Conservation (phyloP, 129 eudicot genomes). For the Lonicera japonica region DNA sequence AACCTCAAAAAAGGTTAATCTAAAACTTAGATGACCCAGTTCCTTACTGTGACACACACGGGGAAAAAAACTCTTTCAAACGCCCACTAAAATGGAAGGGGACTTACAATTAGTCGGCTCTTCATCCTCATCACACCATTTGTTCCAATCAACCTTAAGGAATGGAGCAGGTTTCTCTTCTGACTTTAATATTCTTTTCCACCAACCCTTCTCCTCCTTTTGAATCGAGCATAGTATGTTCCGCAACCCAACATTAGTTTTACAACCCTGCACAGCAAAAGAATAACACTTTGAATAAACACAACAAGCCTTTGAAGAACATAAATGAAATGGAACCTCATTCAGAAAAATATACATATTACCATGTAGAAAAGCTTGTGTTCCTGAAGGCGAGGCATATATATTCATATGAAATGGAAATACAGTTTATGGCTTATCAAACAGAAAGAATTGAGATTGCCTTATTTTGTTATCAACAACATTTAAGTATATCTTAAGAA, state of each 20-base stretch:
- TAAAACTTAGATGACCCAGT: neutral
- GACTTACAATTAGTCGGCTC: conserved; percentile 55
- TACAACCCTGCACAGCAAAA: conserved; percentile 53
- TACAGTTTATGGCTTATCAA: neutral
- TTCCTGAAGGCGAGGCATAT: neutral
- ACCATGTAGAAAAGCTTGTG: neutral
- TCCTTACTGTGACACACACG: neutral
- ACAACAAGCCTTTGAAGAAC: neutral
- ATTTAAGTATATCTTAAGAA: too few relatives aligned
- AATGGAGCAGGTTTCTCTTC: conserved; percentile 78
- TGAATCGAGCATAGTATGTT: conserved; percentile 66
- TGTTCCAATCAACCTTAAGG: conserved; percentile 93
- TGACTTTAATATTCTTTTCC: conserved; percentile 72
- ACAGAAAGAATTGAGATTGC: neutral
- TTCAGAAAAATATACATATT: neutral
- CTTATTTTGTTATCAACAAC: too few relatives aligned
- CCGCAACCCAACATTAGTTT: conserved; percentile 68
- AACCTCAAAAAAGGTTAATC: neutral
- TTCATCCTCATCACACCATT: conserved; percentile 90
- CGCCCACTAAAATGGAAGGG: conserved; percentile 15
- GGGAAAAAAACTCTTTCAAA: neutral
- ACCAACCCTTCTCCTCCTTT: conserved; percentile 82
- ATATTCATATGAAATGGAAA: neutral
- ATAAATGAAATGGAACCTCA: neutral
- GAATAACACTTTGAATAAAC: neutral